phyloP scores from a whole-genome alignment of 306 rosid species.

The Cucumis cinereus region DNA sequence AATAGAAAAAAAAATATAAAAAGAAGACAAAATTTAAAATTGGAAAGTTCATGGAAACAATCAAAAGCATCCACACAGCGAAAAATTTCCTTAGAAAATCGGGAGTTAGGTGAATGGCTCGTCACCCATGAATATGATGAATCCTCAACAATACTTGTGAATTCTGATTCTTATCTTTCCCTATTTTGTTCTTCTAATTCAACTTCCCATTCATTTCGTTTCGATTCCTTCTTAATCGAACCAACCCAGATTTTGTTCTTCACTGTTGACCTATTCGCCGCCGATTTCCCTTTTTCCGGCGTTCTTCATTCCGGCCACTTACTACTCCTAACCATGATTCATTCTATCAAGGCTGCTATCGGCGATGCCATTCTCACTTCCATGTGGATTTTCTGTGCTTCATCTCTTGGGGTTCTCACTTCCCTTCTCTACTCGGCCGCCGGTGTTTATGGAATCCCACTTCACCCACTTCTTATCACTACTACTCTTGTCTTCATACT shows the following conservation, averaged over 20 bases:
- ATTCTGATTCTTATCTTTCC: not conserved
- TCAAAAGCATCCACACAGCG: not conserved
- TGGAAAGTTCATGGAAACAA: not conserved
- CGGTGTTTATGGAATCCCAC: conserved; percentile 31
- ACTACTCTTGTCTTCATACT: conserved; percentile 44
- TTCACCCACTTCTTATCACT: conserved; percentile 44
- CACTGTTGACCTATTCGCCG: not conserved
- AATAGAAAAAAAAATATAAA: too few relatives aligned
- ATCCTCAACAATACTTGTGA: not conserved
- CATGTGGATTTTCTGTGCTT: conserved; percentile 64
- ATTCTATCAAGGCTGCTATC: conserved; percentile 45
- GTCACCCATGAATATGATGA: not conserved
- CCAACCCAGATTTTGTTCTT: not conserved
- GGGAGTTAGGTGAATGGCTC: not conserved
- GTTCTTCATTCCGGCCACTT: not conserved
- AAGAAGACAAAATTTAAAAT: not conserved
- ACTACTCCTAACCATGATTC: conserved; percentile 12
- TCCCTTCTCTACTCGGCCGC: conserved; percentile 18
- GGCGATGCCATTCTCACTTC: conserved; percentile 59
- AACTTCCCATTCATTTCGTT: not conserved
- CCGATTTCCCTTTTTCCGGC: not conserved
- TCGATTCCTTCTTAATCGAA: not conserved
- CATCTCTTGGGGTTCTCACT: conserved; percentile 45
- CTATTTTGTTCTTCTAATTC: not conserved
- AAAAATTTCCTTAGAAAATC: not conserved